phyloP scores from a whole-genome alignment of 495 filamentous ascomycete genomes.

The Hypoxylon subgilvum region DNA sequence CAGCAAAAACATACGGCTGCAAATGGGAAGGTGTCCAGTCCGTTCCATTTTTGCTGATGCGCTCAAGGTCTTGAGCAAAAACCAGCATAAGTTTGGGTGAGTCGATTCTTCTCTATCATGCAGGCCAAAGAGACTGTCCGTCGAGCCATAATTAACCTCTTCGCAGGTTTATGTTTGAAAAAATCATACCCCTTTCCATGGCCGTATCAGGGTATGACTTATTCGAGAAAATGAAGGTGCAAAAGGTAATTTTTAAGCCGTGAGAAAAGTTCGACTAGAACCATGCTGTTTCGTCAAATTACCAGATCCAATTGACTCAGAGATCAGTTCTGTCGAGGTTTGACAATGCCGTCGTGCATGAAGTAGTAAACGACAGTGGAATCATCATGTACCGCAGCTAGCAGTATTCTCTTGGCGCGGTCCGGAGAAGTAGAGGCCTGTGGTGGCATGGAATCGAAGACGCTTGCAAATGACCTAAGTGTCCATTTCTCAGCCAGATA shows the following conservation, averaged over 20 bases:
- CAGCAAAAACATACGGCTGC: conserved; percentile 84
- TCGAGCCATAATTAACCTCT: conserved; percentile 1
- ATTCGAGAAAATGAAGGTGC: conserved; percentile 90
- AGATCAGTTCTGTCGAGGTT: conserved; percentile 85
- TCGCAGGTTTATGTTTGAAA: conserved; percentile 88
- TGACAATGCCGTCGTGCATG: conserved; percentile 92
- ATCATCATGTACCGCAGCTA: conserved; percentile 86
- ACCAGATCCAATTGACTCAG: too few relatives aligned
- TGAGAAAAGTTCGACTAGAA: not conserved
- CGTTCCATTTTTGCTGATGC: conserved; percentile 81
- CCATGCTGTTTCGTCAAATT: too few relatives aligned
- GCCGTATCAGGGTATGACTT: conserved; percentile 89
- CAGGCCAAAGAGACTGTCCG: not conserved
- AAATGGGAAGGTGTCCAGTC: conserved; percentile 95
- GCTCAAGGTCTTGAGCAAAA: conserved; percentile 76
- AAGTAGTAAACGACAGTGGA: conserved; percentile 95
- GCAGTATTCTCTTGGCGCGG: conserved; percentile 72
- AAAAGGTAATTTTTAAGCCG: conserved; percentile 75
- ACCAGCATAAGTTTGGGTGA: conserved; percentile 81
- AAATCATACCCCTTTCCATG: conserved; percentile 84
- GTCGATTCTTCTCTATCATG: conserved; percentile 35
- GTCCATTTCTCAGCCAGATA: conserved; percentile 84
- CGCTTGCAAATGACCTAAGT: conserved; percentile 70
- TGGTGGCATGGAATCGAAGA: conserved; percentile 76
- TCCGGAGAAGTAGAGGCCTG: conserved; percentile 52